phyloP scores from a whole-genome alignment of 1,139 yeast species.

The Taiozyma sp. region DNA sequence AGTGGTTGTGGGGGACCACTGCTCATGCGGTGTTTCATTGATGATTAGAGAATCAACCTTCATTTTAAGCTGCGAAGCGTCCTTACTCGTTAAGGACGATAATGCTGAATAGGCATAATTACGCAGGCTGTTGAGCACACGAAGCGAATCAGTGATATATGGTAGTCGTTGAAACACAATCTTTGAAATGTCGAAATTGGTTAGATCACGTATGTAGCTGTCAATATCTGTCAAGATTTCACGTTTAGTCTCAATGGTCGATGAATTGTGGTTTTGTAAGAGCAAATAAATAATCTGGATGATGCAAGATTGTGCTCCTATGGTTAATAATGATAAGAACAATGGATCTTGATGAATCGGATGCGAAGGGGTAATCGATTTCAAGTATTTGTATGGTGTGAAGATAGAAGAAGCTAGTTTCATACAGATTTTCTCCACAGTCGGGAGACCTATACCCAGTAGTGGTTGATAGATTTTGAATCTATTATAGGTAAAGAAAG shows the following conservation, averaged over 20 bases:
- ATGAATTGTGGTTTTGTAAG: background rate
- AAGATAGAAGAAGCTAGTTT: conserved; percentile 1
- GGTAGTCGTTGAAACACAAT: background rate
- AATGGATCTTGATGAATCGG: background rate
- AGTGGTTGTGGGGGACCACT: background rate
- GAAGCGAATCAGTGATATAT: background rate
- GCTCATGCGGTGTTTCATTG: background rate
- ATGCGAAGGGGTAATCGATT: background rate
- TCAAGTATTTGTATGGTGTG: conserved; percentile 1
- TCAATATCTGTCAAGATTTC: background rate
- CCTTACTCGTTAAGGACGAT: background rate
- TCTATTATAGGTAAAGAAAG: conserved; percentile 1
- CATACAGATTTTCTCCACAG: background rate
- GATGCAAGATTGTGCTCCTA: background rate
- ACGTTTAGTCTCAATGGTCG: background rate
- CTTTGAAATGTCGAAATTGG: background rate
- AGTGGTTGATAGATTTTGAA: conserved; percentile 3
- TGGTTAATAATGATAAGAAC: background rate
- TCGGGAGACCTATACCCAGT: background rate
- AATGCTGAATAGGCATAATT: background rate
- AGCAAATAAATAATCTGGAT: background rate
- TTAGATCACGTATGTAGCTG: background rate
- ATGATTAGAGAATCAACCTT: background rate
- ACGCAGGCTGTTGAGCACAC: background rate
- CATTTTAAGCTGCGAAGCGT: background rate